phyloP scores from a whole-genome alignment of 306 rosid species.

The Trichosanthes truncata region DNA sequence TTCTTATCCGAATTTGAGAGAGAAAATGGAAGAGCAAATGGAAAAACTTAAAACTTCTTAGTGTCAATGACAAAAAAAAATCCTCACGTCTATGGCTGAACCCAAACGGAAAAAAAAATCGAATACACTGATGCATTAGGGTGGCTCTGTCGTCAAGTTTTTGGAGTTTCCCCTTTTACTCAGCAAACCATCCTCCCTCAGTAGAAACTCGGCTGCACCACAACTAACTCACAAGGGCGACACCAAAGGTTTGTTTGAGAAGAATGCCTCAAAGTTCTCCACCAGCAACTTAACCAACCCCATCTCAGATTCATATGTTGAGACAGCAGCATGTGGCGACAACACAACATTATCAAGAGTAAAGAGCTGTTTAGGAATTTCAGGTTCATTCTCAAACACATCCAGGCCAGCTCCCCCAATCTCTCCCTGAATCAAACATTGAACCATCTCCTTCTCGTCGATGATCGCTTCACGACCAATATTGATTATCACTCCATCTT shows the following conservation, averaged over 20 bases:
- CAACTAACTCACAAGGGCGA: constrained; percentile 18
- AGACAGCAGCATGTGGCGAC: constrained; percentile 7
- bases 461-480: constrained; percentile 36
- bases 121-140: too few relatives aligned
- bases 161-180: neutral
- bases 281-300: constrained; percentile 7
- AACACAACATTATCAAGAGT: constrained; percentile 37
- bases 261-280: constrained; percentile 24
- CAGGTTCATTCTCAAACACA: constrained; percentile 52
- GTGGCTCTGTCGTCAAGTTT: neutral
- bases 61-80: neutral
- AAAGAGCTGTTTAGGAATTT: constrained; percentile 25
- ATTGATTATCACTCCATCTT: constrained; percentile 31
- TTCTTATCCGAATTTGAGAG: neutral
- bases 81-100: too few relatives aligned
- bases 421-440: constrained; percentile 15
- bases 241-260: constrained; percentile 18
- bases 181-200: constrained; percentile 19
- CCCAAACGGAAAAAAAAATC: too few relatives aligned
- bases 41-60: neutral
- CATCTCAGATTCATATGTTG: neutral
- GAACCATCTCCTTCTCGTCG: constrained; percentile 25
- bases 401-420: constrained; percentile 39
- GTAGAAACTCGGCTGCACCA: constrained; percentile 1
- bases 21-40: neutral